These are phyloP conservation scores for Scutellaria galericulata DNA, from an alignment of 257 asterid species.

Conservation along the genomic window DNA sequence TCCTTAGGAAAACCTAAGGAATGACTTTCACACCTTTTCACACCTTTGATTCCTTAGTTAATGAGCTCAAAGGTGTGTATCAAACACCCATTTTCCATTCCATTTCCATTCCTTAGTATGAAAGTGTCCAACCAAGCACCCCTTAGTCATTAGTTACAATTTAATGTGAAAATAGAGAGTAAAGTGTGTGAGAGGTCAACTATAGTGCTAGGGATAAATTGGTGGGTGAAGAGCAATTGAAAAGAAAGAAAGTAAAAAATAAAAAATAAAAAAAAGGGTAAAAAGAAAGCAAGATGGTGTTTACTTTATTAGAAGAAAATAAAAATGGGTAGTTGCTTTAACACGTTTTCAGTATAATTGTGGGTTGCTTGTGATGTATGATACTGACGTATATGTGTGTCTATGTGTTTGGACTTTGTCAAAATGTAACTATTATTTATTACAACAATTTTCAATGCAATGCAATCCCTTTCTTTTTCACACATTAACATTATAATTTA, in stretches of 20 bases:
- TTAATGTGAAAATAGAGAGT: not conserved
- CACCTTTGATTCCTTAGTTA: no score
- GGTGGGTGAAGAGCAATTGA: constrained; percentile 3
- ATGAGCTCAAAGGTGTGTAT: no score
- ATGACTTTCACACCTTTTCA: no score
- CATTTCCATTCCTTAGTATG: no score
- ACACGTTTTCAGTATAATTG: constrained; percentile 38
- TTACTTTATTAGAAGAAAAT: constrained; percentile 37
- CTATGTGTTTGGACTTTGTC: constrained; percentile 2
- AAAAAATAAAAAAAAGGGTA: constrained; percentile 29
- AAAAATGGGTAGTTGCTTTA: constrained; percentile 37
- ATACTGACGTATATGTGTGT: not conserved
- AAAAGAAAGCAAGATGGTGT: constrained; percentile 41
- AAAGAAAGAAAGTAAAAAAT: not conserved
- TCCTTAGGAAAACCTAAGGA: no score
- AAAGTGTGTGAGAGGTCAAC: constrained; percentile 16
- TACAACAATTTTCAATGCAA: constrained; percentile 3
- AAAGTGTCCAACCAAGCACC: no score
- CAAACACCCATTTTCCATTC: no score
- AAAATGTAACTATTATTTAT: not conserved
- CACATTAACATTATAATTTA: not conserved
- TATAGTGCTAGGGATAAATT: not conserved
- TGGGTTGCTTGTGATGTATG: constrained; percentile 43
- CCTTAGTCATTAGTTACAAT: no score
- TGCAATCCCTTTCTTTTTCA: not conserved